A percentile compares a stretch with the other conserved stretches of the same genome.
These are phyloP conservation scores for Fraxinus platypoda DNA, from an alignment of 305 asterid species.

Conservation along the genomic window DNA sequence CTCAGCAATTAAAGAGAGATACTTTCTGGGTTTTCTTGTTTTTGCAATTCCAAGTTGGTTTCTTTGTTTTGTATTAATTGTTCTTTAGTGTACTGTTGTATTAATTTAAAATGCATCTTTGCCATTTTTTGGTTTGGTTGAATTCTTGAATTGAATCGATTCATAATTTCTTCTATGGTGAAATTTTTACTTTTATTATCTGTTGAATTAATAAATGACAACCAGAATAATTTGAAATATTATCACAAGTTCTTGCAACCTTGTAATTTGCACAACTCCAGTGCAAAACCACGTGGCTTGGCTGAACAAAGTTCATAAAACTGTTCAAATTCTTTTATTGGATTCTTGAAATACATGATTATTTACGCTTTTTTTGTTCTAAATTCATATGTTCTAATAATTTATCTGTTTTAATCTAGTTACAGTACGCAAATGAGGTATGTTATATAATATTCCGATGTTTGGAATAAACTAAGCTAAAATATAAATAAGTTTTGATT, in stretches of 20 bases:
- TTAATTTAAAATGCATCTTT: neutral
- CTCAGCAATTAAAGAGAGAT: neutral
- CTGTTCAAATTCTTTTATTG: neutral
- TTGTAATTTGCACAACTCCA: neutral
- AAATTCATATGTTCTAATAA: neutral
- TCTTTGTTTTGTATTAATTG: neutral
- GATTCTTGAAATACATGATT: neutral
- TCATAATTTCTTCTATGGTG: neutral
- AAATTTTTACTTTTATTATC: neutral
- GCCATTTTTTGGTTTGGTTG: neutral
- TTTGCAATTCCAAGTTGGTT: neutral
- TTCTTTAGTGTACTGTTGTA: neutral
- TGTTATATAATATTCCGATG: conserved; percentile 15
- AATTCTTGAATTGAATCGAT: neutral
- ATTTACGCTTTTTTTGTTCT: neutral
- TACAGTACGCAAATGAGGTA: conserved; percentile 6
- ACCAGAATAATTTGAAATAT: neutral
- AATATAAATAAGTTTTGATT: conserved; percentile 15
- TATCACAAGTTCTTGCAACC: conserved; percentile 11
- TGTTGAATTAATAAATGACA: neutral
- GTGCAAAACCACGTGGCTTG: neutral
- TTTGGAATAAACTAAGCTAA: conserved; percentile 23
- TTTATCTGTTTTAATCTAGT: neutral
- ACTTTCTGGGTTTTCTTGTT: neutral
- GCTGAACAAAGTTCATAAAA: neutral